Conservation (phyloP, 257 asterid species). For the Ophiorrhiza pumila region DNA sequence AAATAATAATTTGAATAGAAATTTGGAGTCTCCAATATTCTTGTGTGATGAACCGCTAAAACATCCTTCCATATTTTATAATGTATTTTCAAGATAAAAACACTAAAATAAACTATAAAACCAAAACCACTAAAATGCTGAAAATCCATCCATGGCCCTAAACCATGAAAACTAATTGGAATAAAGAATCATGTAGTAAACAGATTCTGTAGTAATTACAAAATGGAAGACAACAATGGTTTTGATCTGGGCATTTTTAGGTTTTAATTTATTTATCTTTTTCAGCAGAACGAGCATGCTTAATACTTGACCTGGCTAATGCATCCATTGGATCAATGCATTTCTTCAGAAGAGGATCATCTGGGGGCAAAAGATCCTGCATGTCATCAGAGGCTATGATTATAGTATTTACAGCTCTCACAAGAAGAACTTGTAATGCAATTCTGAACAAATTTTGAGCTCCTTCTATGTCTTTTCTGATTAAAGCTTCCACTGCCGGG, state of each 20-base stretch:
- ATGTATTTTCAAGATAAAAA: no score
- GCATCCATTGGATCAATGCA: conserved; percentile 69
- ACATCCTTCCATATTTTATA: no score
- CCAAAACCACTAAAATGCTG: no score
- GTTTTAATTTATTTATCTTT: conserved; percentile 16
- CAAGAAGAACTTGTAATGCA: conserved; percentile 56
- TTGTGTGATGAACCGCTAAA: no score
- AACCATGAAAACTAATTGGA: not conserved
- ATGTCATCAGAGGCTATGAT: conserved; percentile 71
- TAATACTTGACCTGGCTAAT: conserved; percentile 49
- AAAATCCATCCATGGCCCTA: no score
- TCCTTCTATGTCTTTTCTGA: conserved; percentile 62
- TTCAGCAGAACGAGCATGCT: conserved; percentile 39
- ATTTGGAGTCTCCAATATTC: no score
- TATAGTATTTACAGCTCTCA: conserved; percentile 58
- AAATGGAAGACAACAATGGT: not conserved
- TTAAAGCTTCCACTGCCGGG: conserved; percentile 67
- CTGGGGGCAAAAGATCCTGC: conserved; percentile 53
- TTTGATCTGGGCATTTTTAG: not conserved
- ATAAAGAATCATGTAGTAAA: not conserved
- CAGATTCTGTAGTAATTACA: not conserved
- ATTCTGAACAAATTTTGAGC: conserved; percentile 69
- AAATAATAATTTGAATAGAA: no score
- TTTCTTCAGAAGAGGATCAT: conserved; percentile 63
- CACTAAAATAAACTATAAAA: no score